Evolutionary conservation across 139 green algal genomes (phyloP).

Genomic region (Coccomyxa sp.): DNA sequence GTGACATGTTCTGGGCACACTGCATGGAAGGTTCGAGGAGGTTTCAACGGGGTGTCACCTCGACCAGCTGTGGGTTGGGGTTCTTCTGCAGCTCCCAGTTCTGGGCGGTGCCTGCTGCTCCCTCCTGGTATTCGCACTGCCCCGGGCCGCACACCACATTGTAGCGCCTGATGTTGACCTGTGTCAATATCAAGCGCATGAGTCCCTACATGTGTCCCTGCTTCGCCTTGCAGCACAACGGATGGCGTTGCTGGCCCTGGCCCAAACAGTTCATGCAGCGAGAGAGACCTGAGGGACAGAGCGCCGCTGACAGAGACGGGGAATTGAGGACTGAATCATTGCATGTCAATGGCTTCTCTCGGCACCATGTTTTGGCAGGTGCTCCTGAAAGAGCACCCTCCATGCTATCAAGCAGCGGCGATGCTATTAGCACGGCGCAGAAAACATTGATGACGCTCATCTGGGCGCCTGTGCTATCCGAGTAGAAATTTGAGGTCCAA

Average conservation of each 20-base stretch:
- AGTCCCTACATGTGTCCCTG: no score
- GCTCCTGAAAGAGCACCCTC: background rate
- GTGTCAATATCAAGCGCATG: background rate
- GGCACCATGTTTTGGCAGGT: background rate
- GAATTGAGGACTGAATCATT: no score
- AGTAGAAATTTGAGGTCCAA: no score
- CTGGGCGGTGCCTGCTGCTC: background rate
- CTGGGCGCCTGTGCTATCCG: no score
- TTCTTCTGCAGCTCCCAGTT: background rate
- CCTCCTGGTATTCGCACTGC: background rate
- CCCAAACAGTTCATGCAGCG: background rate
- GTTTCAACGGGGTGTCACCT: background rate
- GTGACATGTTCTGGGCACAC: no score
- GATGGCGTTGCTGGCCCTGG: background rate
- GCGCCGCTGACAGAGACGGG: no score
- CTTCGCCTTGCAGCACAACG: no score
- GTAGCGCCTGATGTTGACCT: conserved; percentile 1
- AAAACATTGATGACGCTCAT: no score
- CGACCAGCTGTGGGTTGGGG: background rate
- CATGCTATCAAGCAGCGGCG: background rate
- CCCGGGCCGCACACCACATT: background rate
- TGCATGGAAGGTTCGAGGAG: no score
- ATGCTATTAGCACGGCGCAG: background rate
- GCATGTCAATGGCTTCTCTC: background rate
- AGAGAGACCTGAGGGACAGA: no score